These are phyloP conservation scores for Dichotomocladium elegans DNA, from an alignment of 371 early-diverging fungal genomes.

Conservation along the genomic window DNA sequence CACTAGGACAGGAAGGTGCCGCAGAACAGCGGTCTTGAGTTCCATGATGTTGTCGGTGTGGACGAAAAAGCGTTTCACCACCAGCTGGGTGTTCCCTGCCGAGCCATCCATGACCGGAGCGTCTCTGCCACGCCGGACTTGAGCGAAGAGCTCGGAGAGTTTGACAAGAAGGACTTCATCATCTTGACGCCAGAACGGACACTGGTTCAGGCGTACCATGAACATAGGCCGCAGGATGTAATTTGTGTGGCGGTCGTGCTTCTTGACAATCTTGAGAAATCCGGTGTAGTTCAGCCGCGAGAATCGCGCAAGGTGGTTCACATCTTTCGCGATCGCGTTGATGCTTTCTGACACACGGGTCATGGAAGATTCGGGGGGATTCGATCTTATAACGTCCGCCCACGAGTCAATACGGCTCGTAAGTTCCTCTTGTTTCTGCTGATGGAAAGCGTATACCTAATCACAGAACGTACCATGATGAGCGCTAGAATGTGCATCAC, in stretches of 20 bases:
- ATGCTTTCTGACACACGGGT: constrained; percentile 71
- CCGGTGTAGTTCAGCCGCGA: constrained; percentile 95
- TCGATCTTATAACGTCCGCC: constrained; percentile 31
- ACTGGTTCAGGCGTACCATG: constrained; percentile 80
- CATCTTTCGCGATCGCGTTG: constrained; percentile 79
- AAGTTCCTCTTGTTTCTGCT: constrained; percentile 87
- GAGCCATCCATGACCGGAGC: constrained; percentile 6
- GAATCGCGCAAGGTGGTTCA: constrained; percentile 90
- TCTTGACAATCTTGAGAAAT: constrained; percentile 95
- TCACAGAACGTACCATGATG: constrained; percentile 1
- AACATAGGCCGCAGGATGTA: constrained; percentile 85
- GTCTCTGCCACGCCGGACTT: constrained; percentile 81
- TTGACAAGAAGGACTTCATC: constrained; percentile 87
- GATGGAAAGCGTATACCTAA: constrained; percentile 85
- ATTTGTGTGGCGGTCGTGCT: constrained; percentile 93
- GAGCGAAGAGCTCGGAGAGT: constrained; percentile 85
- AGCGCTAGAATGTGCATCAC: neutral
- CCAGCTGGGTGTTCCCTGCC: neutral
- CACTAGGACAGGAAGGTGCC: constrained; percentile 94
- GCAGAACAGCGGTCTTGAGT: constrained; percentile 89
- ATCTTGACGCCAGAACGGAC: constrained; percentile 89
- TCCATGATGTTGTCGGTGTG: constrained; percentile 98
- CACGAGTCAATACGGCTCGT: constrained; percentile 74
- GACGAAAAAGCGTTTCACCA: constrained; percentile 88
- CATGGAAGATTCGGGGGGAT: constrained; percentile 33